Evolutionary conservation across 1,284 basidiomycete genomes (phyloP), one percentile per base, ranked within the genome.

Genomic region (Fomitopsis pinicola): DNA sequence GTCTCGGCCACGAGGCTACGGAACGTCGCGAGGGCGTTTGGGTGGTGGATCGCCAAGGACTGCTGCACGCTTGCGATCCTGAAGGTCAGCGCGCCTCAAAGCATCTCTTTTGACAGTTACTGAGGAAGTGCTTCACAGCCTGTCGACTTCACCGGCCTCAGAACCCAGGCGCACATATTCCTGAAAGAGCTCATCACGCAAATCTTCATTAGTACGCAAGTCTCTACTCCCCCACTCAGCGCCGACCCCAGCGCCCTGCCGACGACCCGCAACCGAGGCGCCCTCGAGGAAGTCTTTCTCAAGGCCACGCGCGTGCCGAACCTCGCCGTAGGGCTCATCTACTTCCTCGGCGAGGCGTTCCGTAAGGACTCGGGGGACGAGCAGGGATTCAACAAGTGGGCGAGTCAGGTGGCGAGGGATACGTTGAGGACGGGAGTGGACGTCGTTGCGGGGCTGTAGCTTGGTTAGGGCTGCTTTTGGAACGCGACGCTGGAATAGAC

Each of bases 11-110:
- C 82, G 54, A 81, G 87, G 56, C 74, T 86, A 60, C 74, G 72
- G 50, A 93, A 90, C 68, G 69, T 92, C 14, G 92, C 93, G 28
- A 83, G 81, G 61, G 87, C 90, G 3, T 93, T 93, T 68, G 92
- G 84, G 1, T 96, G 92, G 89, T 90, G 91, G 83, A 79, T 95
- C 38, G 91, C 88, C 0, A 89, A 91, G 70, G 89, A 87, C 55
- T 82, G 82, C 17, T 77, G 91, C 28, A 79, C 87, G 28, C 76
- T 98, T 48, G 81, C 85, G 0, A 84, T 97, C 7, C 80, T 98
- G 64, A 98, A 97, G 84, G 94, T 93, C 63, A 74, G 56, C 3
- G 22, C 38, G 38, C 30, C 30, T 33, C 30, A 40, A 40, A 3
- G 38, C 38, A 9, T 33, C 7, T 33, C 42, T 17, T 35, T 26